Evolutionary conservation across 2,329 filamentous ascomycete genomes (phyloP), one percentile per base, ranked within the genome.

Genomic region (Huntiella decipiens): DNA sequence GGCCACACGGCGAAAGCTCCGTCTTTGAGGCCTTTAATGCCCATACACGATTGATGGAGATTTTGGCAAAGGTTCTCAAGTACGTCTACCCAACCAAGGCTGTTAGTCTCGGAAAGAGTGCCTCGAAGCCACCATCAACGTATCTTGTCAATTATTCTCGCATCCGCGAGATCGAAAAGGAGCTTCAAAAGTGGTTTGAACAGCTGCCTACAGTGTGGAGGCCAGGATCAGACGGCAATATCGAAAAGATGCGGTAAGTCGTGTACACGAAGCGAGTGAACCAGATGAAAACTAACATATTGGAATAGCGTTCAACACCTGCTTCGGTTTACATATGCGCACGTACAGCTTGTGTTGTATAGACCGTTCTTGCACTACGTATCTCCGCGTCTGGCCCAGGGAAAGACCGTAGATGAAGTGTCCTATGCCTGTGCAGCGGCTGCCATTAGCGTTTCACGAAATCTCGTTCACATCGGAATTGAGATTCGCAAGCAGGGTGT

Each of bases 291-390:
- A 28, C 15, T 16, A 22, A n/a, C 31, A n/a, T 22, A 41, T 15
- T 43, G 5, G 19, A 15, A 11, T 41, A 73, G 71, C 7, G 68
- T 76, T n/a, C 82, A 84, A 50, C 83, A 86, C 51, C 65, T 87
- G 17, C 65, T 91, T 15, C 71, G 82, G 33, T 79, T 91, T 60
- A 74, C 78, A n/a, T 88, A 82, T 57, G 81, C 80, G 2, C 82
- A 88, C 55, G 80, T 86, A 4, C 83, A 88, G 56, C 77, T 91
- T 58, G 76, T 91, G 56, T 64, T 91, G 2, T 91, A 91, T 55
- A 69, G 84, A 13, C 84, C 84, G 0, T 91, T 91, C 57, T 63
- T 91, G 10, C 84, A 91, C 57, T 91, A 88, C 53, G 77, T 85
- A 12, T 85, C 82, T 5, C 75, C 76, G 7, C 67, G 73, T 38